phyloP scores from a whole-genome alignment of 192 early-diverging fungal genomes.

The Coemansia sp. region DNA sequence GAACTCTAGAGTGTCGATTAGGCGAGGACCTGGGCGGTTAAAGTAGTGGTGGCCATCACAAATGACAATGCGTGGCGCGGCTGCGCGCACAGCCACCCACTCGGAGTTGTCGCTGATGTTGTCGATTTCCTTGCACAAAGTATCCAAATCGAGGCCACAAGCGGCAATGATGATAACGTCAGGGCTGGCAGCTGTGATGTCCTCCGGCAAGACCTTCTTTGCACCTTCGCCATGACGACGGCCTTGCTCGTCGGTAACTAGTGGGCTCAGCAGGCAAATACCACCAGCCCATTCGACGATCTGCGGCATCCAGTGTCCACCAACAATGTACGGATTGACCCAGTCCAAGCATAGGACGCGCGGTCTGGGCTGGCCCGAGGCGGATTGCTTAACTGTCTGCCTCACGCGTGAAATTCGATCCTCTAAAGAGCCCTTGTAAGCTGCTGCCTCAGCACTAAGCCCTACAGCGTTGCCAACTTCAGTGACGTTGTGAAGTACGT shows the following conservation, averaged over 20 bases:
- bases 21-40: constrained; percentile 60
- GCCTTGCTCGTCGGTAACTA: constrained; percentile 14
- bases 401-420: neutral
- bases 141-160: constrained; percentile 56
- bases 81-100: constrained; percentile 9
- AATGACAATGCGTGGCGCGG: constrained; percentile 35
- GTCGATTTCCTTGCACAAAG: constrained; percentile 31
- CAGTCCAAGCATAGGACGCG: constrained; percentile 58
- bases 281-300: constrained; percentile 60
- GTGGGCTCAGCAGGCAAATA: constrained; percentile 38
- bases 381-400: neutral
- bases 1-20: constrained; percentile 62
- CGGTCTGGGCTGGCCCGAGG: neutral
- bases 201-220: constrained; percentile 14
- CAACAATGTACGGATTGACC: constrained; percentile 57
- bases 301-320: constrained; percentile 60
- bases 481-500: constrained; percentile 54
- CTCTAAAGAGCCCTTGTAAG: neutral
- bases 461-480: constrained; percentile 53
- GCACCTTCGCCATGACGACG: neutral
- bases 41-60: constrained; percentile 66
- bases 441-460: constrained; percentile 14
- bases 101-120: neutral
- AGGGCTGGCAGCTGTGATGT: constrained; percentile 32
- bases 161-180: constrained; percentile 56